Percentiles rank a stretch among this genome's conserved stretches.
These are phyloP conservation scores for Thermothielavioides terrestris DNA, from an alignment of 495 filamentous ascomycete species.

Conservation along the genomic window DNA sequence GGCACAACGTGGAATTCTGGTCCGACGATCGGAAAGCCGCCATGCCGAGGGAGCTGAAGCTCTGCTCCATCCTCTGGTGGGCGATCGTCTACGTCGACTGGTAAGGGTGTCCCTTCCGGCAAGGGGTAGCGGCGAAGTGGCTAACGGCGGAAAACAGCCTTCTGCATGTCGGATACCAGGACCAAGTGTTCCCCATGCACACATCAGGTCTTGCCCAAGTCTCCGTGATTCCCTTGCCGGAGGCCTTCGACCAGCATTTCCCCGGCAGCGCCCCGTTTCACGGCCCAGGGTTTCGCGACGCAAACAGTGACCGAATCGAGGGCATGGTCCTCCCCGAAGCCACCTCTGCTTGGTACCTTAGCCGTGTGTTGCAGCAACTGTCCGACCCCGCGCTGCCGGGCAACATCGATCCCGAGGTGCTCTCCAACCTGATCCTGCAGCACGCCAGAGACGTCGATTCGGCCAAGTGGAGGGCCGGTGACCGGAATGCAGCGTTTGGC, in stretches of 20 bases:
- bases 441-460: conserved; percentile 11
- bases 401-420: conserved; percentile 1
- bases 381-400: conserved; percentile 5
- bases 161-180: conserved; percentile 21
- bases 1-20: conserved; percentile 22
- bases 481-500: conserved; percentile 17
- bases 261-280: neutral
- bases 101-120: conserved; percentile 5
- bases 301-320: conserved; percentile 12
- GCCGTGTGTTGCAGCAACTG: conserved; percentile 18
- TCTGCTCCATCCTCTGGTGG: conserved; percentile 27
- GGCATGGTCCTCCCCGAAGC: conserved; percentile 22
- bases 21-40: conserved; percentile 1
- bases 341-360: conserved; percentile 20
- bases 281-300: conserved; percentile 11
- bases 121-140: neutral
- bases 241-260: conserved; percentile 17
- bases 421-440: conserved; percentile 13
- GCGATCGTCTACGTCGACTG: conserved; percentile 26
- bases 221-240: conserved; percentile 19
- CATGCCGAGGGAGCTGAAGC: conserved; percentile 16
- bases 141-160: too few species aligned
- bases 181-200: conserved; percentile 22
- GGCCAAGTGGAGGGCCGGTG: conserved; percentile 9
- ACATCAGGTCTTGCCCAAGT: conserved; percentile 9